phyloP scores from a whole-genome alignment of 1,284 basidiomycete genomes.

The Moniliella sp. region DNA sequence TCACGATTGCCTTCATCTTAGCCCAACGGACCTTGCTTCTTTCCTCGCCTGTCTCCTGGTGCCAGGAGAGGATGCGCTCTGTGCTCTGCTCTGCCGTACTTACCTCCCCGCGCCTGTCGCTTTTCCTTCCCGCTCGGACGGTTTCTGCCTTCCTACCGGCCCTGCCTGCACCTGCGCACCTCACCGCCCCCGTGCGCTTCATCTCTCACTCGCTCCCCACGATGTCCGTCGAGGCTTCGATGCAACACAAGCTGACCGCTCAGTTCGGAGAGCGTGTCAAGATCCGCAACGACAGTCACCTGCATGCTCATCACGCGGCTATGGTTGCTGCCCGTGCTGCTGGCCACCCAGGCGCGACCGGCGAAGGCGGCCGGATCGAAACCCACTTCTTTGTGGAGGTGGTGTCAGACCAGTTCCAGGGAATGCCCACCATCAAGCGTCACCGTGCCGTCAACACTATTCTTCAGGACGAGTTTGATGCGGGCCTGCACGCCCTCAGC shows the following conservation, averaged over 20 bases:
- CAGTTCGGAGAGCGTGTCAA: constrained; percentile 9
- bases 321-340: constrained; percentile 29
- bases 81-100: too few species aligned
- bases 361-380: neutral
- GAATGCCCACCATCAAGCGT: constrained; percentile 4
- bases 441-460: constrained; percentile 22
- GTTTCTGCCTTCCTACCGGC: too few species aligned
- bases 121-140: too few species aligned
- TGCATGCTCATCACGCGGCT: constrained; percentile 31
- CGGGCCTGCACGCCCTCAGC: constrained; percentile 24
- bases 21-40: too few species aligned
- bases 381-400: constrained; percentile 27
- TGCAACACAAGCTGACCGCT: constrained; percentile 12
- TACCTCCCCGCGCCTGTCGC: too few species aligned
- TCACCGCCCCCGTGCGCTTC: too few species aligned
- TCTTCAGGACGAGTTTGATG: constrained; percentile 17
- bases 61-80: too few species aligned
- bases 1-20: too few species aligned
- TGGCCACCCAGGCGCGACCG: constrained; percentile 2
- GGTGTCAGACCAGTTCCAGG: constrained; percentile 20
- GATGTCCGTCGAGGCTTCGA: constrained; percentile 8
- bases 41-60: too few species aligned
- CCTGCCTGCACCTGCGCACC: too few species aligned
- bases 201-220: too few species aligned
- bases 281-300: constrained; percentile 22